Conservation (phyloP, 768 basidiomycete species). For the Pisolithus sp. region DNA sequence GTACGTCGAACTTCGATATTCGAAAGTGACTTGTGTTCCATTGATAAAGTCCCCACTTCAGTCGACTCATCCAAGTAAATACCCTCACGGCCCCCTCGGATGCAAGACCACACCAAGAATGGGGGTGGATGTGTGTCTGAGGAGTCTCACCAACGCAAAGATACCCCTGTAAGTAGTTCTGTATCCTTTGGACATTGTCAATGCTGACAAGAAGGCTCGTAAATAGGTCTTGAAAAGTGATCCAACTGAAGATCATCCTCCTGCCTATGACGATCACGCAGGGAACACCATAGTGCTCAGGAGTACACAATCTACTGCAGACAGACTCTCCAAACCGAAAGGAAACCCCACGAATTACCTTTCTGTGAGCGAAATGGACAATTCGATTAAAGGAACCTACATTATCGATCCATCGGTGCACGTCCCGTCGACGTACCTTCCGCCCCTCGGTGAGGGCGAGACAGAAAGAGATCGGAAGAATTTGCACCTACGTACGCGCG, state of each 20-base stretch:
- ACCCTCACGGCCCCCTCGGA: too few species aligned
- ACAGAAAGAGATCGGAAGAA: conserved; percentile 33
- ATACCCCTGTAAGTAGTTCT: too few species aligned
- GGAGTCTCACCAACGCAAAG: too few species aligned
- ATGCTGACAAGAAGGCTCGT: too few species aligned
- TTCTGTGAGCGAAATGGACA: conserved; percentile 1
- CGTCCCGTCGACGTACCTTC: conserved; percentile 10
- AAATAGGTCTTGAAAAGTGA: too few species aligned
- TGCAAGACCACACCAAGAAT: too few species aligned
- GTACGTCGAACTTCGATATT: too few species aligned
- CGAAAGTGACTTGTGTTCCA: too few species aligned
- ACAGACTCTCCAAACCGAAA: neutral
- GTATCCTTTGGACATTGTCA: too few species aligned
- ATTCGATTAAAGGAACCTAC: conserved; percentile 9
- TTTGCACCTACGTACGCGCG: conserved; percentile 27
- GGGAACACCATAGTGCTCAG: neutral
- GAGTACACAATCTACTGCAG: neutral
- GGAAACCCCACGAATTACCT: conserved; percentile 10
- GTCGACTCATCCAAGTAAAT: too few species aligned
- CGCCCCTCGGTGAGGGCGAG: conserved; percentile 6
- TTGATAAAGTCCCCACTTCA: too few species aligned
- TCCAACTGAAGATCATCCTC: conserved; percentile 1
- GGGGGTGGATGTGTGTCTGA: too few species aligned
- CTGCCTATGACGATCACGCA: conserved; percentile 2
- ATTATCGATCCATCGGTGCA: conserved; percentile 11